Base-by-base conservation (phyloP, 441 rosid genomes). In the Adansonia grandidieri region DNA sequence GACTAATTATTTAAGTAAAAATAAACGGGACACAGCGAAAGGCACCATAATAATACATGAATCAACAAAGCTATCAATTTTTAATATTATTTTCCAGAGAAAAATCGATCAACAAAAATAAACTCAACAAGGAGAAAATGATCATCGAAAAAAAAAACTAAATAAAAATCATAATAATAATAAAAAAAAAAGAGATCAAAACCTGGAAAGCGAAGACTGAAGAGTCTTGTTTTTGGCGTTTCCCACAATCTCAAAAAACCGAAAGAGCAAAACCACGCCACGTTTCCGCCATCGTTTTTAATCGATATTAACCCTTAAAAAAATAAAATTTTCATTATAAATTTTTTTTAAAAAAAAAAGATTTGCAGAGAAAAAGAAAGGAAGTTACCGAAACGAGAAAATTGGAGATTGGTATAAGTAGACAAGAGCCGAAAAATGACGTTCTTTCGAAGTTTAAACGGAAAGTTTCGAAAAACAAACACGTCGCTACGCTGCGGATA, bases 301-400 rank as follows among this genome's bases (percentile, higher is more conserved):
- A n/a, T 22, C n/a, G 19, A 54, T 32, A 56, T 17, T 37, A 45
- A 68, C 72, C 0, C 40, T 15, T 51, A 7, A 14, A 71, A 15
- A 51, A 51, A 14, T 14, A 6, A 2, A 48, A 15, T 2, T 54
- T 20, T 19, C 54, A 68, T 45, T 10, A 44, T 9, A 44, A 20
- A 42, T n/a, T n/a, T n/a, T 5, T 5, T 17, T 3, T 0, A 42
- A 73, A 73, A 37, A 40, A 14, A 4, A 2, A 1, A 50, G 22
- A 44, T 6, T 60, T 74, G 20, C 69, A 10, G 28, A 24, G 44
- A 28, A 61, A 37, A 17, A 37, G 13, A 28, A 3, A 54, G 45
- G 17, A 15, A 53, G 50, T 71, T 50, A 71, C 63, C 63, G 3
- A 71, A 37, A 54, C 75, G 47, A n/a, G 45, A 13, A 50, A 14